Percentiles rank a stretch among this genome's conserved stretches.
phyloP scores from a whole-genome alignment of 495 filamentous ascomycete species.

The Tuber umbilicatum region DNA sequence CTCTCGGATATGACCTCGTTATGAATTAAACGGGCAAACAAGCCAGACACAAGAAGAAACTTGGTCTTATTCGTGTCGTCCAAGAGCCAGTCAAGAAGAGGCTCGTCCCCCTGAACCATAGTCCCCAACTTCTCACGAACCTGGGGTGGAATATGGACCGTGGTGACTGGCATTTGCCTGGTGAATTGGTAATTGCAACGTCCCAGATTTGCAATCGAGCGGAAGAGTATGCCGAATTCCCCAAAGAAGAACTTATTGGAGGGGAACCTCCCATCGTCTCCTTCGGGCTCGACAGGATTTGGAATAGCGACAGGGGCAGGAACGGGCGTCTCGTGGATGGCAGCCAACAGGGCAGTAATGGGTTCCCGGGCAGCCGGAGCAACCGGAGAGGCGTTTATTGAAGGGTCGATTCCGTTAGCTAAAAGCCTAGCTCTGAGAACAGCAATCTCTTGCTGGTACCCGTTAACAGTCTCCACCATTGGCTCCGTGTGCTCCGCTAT shows the following conservation, averaged over 20 bases:
- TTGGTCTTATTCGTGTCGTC: slow-evolving; percentile 23
- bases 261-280: background rate
- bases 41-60: slow-evolving; percentile 24
- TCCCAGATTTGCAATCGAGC: slow-evolving; percentile 30
- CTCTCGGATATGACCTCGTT: slow-evolving; percentile 18
- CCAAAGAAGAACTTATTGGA: slow-evolving; percentile 15
- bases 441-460: background rate
- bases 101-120: slow-evolving; percentile 18
- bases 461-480: background rate
- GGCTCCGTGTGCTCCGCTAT: background rate
- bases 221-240: slow-evolving; percentile 36
- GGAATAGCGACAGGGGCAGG: background rate
- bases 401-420: background rate
- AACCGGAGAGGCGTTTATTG: background rate
- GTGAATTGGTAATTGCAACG: slow-evolving; percentile 38
- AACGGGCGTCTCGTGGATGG: background rate
- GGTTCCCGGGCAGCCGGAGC: background rate
- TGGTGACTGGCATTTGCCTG: slow-evolving; percentile 11
- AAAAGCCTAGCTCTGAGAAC: background rate
- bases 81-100: slow-evolving; percentile 13
- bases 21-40: slow-evolving; percentile 18
- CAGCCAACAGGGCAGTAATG: background rate
- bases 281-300: background rate
- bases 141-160: slow-evolving; percentile 2
- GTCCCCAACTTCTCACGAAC: slow-evolving; percentile 13